Conservation (phyloP, 208 protist species). For the Trypanosoma theileri region DNA sequence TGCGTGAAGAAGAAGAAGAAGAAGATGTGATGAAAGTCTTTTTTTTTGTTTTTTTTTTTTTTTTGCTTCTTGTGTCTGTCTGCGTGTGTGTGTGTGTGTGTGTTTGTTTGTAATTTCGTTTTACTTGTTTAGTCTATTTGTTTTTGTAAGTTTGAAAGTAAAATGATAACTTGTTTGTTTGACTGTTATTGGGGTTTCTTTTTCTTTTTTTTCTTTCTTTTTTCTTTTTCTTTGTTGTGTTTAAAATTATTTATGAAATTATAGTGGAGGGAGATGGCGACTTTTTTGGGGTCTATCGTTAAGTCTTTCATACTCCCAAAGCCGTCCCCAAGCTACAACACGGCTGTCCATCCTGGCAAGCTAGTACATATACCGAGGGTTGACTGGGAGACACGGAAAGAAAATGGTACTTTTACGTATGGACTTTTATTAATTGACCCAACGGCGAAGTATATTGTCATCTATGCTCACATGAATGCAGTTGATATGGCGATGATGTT, state of each 20-base stretch:
- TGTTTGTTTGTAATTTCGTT: background rate
- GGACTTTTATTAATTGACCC: constrained; percentile 53
- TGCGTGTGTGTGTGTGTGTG: background rate
- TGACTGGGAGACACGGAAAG: constrained; percentile 37
- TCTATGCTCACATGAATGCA: constrained; percentile 87
- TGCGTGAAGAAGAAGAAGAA: background rate
- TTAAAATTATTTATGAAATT: background rate
- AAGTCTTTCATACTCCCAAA: constrained; percentile 73
- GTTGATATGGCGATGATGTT: constrained; percentile 82
- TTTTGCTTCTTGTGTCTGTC: background rate
- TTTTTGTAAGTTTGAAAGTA: background rate
- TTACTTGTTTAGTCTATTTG: background rate
- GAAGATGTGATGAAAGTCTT: background rate
- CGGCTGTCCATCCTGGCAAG: constrained; percentile 36
- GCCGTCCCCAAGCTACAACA: constrained; percentile 64
- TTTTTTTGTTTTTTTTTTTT: too few species aligned
- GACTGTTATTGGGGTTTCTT: background rate
- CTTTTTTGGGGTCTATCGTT: constrained; percentile 63
- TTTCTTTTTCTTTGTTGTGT: background rate
- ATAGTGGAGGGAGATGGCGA: constrained; percentile 28
- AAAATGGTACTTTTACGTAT: constrained; percentile 65
- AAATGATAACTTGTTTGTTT: background rate
- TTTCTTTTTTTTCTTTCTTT: background rate
- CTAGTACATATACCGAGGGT: constrained; percentile 70
- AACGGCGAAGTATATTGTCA: constrained; percentile 55